Evolutionary conservation across 73 alveolate genomes (phyloP).

Genomic region (Strombidium stylifer): DNA sequence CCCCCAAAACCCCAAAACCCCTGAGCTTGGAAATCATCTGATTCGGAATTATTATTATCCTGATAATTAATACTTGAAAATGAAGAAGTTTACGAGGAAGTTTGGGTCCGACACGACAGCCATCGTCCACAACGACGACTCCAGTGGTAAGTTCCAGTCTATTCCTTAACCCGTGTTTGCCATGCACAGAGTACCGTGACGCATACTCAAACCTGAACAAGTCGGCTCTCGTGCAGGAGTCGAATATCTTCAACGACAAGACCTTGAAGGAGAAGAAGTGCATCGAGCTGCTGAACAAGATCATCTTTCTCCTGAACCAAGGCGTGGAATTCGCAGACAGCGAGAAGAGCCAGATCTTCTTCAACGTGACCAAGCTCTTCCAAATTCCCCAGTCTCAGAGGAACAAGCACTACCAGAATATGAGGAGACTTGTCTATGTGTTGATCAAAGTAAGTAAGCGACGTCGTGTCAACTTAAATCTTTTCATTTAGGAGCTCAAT

Average conservation of each 20-base stretch:
- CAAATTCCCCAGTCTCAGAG: slow-evolving; percentile 52
- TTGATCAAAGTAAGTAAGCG: slow-evolving; percentile 22
- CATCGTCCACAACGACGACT: neutral
- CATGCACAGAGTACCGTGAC: slow-evolving; percentile 47
- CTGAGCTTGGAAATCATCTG: no score
- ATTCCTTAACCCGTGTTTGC: neutral
- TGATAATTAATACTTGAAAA: no score
- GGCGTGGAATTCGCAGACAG: slow-evolving; percentile 77
- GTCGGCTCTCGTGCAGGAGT: slow-evolving; percentile 52
- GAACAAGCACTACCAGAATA: no score
- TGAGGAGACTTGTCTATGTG: slow-evolving; percentile 54
- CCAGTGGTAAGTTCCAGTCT: neutral
- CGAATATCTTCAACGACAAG: slow-evolving; percentile 75
- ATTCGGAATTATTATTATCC: no score
- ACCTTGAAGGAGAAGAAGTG: slow-evolving; percentile 62
- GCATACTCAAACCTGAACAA: slow-evolving; percentile 47
- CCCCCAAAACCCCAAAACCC: no score
- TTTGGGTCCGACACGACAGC: no score
- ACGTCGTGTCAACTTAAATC: slow-evolving; percentile 43
- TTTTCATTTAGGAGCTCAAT: slow-evolving; percentile 69
- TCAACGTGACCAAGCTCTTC: slow-evolving; percentile 73
- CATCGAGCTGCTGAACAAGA: slow-evolving; percentile 65
- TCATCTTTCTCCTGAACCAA: slow-evolving; percentile 66
- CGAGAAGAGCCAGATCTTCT: slow-evolving; percentile 74
- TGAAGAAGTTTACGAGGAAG: no score